Evolutionary conservation across 2,329 filamentous ascomycete species (phyloP).

Genomic region (Colletotrichum sansevieriae): DNA sequence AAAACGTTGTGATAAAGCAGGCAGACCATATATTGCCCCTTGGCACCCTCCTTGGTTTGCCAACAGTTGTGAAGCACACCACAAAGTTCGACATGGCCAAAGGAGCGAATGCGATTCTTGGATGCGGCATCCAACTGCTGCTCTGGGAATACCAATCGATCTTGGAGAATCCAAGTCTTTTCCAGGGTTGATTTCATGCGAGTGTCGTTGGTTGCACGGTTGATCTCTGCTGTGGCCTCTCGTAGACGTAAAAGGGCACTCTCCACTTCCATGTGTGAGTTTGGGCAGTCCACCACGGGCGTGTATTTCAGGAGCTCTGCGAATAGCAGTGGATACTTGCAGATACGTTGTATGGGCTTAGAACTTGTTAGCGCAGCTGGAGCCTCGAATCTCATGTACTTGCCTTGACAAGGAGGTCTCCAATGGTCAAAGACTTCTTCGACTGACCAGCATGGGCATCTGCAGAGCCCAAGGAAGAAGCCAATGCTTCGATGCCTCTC

Average conservation of each 20-base stretch:
- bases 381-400: slow-evolving; percentile 31
- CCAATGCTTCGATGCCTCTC: slow-evolving; percentile 85
- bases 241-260: slow-evolving; percentile 79
- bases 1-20: slow-evolving; percentile 86
- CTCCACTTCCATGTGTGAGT: slow-evolving; percentile 84
- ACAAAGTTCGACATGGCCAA: slow-evolving; percentile 85
- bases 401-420: slow-evolving; percentile 92
- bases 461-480: slow-evolving; percentile 79
- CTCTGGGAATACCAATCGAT: slow-evolving; percentile 80
- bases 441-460: slow-evolving; percentile 72
- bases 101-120: slow-evolving; percentile 78
- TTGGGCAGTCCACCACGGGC: slow-evolving; percentile 86
- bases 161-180: slow-evolving; percentile 87
- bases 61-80: slow-evolving; percentile 88
- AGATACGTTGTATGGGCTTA: slow-evolving; percentile 91
- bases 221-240: slow-evolving; percentile 83
- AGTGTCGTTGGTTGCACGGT: slow-evolving; percentile 84
- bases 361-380: slow-evolving; percentile 26
- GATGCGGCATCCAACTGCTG: slow-evolving; percentile 67
- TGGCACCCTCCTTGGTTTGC: slow-evolving; percentile 75
- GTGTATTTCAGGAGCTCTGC: slow-evolving; percentile 86
- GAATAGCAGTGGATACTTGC: slow-evolving; percentile 91
- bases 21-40: slow-evolving; percentile 87
- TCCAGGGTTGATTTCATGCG: slow-evolving; percentile 78
- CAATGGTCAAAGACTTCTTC: slow-evolving; percentile 83